Conservation (phyloP, 306 rosid genomes). For the Inga oerstediana region DNA sequence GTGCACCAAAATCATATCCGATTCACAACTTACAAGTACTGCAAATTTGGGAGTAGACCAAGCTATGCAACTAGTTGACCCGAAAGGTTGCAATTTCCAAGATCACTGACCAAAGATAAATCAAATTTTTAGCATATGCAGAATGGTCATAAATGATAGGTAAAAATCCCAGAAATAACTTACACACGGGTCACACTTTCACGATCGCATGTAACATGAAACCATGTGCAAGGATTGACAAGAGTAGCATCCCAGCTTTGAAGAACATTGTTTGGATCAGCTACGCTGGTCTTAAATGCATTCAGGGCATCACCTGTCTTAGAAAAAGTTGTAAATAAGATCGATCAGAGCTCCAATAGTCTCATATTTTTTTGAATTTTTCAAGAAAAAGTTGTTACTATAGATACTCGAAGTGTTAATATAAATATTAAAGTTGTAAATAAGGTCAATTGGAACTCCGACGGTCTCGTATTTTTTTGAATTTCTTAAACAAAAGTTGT, state of each 20-base stretch:
- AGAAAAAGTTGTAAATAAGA: not conserved
- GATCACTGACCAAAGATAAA: constrained; percentile 55
- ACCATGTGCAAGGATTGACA: constrained; percentile 82
- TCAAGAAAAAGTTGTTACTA: no score
- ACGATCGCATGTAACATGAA: constrained; percentile 58
- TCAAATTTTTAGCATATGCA: not conserved
- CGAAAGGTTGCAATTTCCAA: constrained; percentile 72
- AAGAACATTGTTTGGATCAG: constrained; percentile 57
- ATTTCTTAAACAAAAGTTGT: no score
- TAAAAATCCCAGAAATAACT: constrained; percentile 33
- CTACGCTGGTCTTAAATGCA: constrained; percentile 50
- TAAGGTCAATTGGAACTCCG: no score
- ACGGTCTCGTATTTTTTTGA: no score
- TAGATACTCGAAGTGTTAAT: no score
- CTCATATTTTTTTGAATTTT: no score
- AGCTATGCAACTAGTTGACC: constrained; percentile 65
- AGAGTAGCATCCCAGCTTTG: constrained; percentile 70
- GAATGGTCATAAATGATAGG: not conserved
- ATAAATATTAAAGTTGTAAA: no score
- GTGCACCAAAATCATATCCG: not conserved
- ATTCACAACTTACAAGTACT: constrained; percentile 63
- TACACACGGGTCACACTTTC: constrained; percentile 71
- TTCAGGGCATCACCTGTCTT: constrained; percentile 65
- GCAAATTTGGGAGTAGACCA: constrained; percentile 60
- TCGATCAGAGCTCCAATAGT: no score